phyloP scores from a whole-genome alignment of 306 rosid genomes.

The Castanopsis chinensis region DNA sequence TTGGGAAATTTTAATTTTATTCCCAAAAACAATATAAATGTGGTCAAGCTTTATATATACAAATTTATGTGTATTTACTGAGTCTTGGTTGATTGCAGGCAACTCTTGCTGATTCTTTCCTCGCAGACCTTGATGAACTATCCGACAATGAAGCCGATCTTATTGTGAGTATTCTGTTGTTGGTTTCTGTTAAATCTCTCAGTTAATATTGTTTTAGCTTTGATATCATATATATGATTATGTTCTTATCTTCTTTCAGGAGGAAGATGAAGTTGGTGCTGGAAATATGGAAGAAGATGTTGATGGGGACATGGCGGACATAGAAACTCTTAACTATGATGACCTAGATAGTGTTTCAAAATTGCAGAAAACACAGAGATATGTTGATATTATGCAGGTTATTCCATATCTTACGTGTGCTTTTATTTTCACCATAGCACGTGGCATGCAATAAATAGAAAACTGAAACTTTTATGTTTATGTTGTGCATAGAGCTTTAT shows the following conservation, averaged over 20 bases:
- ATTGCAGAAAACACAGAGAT: slow-evolving; percentile 86
- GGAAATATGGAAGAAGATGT: slow-evolving; percentile 89
- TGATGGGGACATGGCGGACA: slow-evolving; percentile 85
- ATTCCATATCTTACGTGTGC: not conserved
- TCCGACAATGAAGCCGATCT: slow-evolving; percentile 83
- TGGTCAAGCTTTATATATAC: too few species aligned
- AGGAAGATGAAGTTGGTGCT: slow-evolving; percentile 54
- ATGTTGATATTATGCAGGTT: slow-evolving; percentile 74
- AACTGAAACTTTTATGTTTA: not conserved
- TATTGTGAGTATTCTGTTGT: slow-evolving; percentile 40
- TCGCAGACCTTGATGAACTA: slow-evolving; percentile 93
- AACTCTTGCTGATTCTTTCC: slow-evolving; percentile 93
- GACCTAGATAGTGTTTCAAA: slow-evolving; percentile 94
- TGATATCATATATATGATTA: not conserved
- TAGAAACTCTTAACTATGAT: slow-evolving; percentile 84
- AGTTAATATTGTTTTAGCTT: not conserved
- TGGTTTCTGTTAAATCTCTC: not conserved
- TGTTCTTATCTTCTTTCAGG: slow-evolving; percentile 31
- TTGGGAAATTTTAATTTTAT: not conserved
- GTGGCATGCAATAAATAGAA: not conserved
- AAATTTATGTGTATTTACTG: not conserved
- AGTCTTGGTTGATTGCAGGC: slow-evolving; percentile 53
- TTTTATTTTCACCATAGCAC: not conserved
- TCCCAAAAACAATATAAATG: not conserved
- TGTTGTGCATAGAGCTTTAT: slow-evolving; percentile 12